phyloP scores from a whole-genome alignment of 1,284 basidiomycete species.

The Xerocomus cyaneibrunnescens region DNA sequence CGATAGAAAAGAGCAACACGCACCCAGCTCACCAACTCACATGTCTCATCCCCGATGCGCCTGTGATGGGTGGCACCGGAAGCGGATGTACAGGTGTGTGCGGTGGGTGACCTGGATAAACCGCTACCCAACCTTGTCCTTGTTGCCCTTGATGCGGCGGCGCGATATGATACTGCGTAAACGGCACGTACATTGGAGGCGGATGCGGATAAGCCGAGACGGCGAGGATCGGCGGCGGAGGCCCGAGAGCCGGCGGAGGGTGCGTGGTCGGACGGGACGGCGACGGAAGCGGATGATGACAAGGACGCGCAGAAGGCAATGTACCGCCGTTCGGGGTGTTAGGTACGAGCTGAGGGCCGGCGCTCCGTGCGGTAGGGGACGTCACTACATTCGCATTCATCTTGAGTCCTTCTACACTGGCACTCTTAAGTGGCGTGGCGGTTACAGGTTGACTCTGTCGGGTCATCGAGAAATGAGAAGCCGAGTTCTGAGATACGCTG shows the following conservation, averaged over 20 bases:
- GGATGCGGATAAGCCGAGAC: constrained; percentile 23
- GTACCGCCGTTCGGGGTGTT: background rate
- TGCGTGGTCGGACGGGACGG: constrained; percentile 12
- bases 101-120: constrained; percentile 24
- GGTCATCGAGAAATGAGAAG: background rate
- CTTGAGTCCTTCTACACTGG: constrained; percentile 5
- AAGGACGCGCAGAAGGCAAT: constrained; percentile 2
- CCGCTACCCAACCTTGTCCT: constrained; percentile 25
- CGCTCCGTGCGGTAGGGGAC: constrained; percentile 8
- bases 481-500: constrained; percentile 9
- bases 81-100: constrained; percentile 22
- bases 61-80: constrained; percentile 21
- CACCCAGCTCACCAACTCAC: constrained; percentile 25
- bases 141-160: constrained; percentile 18
- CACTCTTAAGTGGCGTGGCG: background rate
- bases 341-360: constrained; percentile 1
- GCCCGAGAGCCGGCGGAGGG: constrained; percentile 7
- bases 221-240: constrained; percentile 15
- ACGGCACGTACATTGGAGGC: constrained; percentile 26
- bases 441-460: constrained; percentile 4
- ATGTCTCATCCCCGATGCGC: constrained; percentile 28
- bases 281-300: constrained; percentile 15
- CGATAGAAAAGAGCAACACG: background rate
- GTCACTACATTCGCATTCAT: constrained; percentile 1
- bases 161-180: constrained; percentile 21